Evolutionary conservation across 2,329 filamentous ascomycete genomes (phyloP), one percentile per base, ranked within the genome.

Genomic region (Scopulariopsis brevicaulis): DNA sequence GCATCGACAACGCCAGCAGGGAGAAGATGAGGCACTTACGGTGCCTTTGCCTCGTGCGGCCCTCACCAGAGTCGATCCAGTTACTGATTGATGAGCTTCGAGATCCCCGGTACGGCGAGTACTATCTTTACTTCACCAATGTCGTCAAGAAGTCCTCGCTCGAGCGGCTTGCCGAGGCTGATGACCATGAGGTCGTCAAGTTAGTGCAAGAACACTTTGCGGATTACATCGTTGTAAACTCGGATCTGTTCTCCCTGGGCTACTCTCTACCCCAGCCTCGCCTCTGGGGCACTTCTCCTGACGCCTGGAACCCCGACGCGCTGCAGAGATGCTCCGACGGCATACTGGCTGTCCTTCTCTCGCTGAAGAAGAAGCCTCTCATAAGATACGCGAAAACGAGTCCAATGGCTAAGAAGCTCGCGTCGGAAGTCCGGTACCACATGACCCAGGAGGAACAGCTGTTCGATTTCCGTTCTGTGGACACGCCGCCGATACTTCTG

Each of bases 1-100:
- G 94, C 60, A 77, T 99, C 59, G 94, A 97, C 69, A 97, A 96
- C 65, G 77, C 82, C 60, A 85, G 85, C 62, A 84, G 94, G 54
- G 95, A 99, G 75, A 96, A 96, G 79, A 97, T 99, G 94, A 87
- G 94, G 61, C 94, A 99, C 75, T 79, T 99, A 56, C 85, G 91
- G 56, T 99, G 94, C 70, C 76, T 97, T 32, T 96, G 91, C 69
- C 93, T 99, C 64, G 82, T 99, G 54, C 86, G 95, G 48, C 94
- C 94, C 8, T 96, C 93, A 0, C 82, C 93, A 14, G 90, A 95
- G 64, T 95, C 93, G 5, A 91, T 97, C 67, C 92, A 99, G 68
- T 83, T 89, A 62, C 81, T 99, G 57, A 93, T 99, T 64, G 94
- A 99, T 67, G 94, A 99, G 75, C 80, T 99, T 58, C 83, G 94